Evolutionary conservation across 2,329 filamentous ascomycete species (phyloP).

Genomic region (Trichoderma atroviride): DNA sequence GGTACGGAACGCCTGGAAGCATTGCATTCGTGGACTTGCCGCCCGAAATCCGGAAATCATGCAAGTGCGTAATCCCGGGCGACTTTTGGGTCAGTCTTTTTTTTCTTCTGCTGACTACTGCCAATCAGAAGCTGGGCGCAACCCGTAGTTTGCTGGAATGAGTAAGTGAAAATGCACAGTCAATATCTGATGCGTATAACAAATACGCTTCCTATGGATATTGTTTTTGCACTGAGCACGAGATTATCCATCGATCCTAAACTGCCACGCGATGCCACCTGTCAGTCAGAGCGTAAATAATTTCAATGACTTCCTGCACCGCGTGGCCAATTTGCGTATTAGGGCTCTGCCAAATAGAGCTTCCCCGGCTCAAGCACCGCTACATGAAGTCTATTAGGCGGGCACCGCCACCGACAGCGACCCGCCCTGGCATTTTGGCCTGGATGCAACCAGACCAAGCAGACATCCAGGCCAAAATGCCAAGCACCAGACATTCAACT

Average conservation of each 20-base stretch:
- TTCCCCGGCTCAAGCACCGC: not conserved
- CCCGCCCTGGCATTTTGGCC: no score
- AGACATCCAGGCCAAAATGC: not conserved
- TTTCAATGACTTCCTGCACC: not conserved
- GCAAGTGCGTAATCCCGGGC: slow-evolving; percentile 5
- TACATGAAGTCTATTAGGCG: slow-evolving; percentile 14
- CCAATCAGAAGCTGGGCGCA: not conserved
- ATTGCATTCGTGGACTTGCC: not conserved
- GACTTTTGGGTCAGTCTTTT: not conserved
- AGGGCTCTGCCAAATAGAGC: not conserved
- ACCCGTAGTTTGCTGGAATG: not conserved
- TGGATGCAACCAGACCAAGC: no score
- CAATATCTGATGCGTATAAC: not conserved
- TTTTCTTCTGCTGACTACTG: slow-evolving; percentile 8
- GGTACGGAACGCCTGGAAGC: slow-evolving; percentile 6
- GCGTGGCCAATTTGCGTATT: not conserved
- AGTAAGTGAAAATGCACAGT: not conserved
- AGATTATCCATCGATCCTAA: not conserved
- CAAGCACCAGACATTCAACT: not conserved
- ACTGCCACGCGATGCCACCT: not conserved
- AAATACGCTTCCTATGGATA: not conserved
- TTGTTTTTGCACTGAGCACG: not conserved
- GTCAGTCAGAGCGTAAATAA: not conserved
- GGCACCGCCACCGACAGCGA: not conserved
- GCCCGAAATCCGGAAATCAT: slow-evolving; percentile 8